Conservation (phyloP, 768 basidiomycete species). For the Tephrocybe sp. region DNA sequence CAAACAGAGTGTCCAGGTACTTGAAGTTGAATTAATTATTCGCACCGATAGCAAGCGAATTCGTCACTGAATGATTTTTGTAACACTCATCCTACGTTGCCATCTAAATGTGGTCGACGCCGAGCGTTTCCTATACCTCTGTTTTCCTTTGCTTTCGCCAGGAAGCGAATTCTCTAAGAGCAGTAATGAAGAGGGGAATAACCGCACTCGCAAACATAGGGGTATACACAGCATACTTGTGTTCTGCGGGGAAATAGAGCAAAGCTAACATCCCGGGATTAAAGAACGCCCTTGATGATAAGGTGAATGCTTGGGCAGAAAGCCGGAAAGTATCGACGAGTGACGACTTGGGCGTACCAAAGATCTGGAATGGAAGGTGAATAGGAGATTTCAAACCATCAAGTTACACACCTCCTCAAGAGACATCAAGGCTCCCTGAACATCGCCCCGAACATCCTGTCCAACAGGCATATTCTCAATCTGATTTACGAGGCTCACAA, state of each 20-base stretch:
- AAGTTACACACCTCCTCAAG: slow-evolving; percentile 61
- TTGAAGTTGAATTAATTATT: too few relatives aligned
- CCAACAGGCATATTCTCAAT: slow-evolving; percentile 93
- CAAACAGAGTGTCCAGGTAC: too few relatives aligned
- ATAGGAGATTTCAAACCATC: not conserved
- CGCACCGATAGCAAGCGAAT: too few relatives aligned
- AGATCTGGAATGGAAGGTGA: slow-evolving; percentile 31
- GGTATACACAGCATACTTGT: slow-evolving; percentile 95
- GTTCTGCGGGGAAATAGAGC: slow-evolving; percentile 96
- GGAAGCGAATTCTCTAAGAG: slow-evolving; percentile 65
- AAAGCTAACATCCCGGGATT: slow-evolving; percentile 95
- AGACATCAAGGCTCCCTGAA: slow-evolving; percentile 65
- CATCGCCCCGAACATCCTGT: slow-evolving; percentile 68
- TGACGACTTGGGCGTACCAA: slow-evolving; percentile 33
- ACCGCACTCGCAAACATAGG: slow-evolving; percentile 91
- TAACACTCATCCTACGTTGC: too few relatives aligned
- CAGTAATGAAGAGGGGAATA: slow-evolving; percentile 76
- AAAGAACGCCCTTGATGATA: slow-evolving; percentile 89
- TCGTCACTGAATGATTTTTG: too few relatives aligned
- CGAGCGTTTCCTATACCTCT: not conserved
- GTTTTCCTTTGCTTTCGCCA: slow-evolving; percentile 46
- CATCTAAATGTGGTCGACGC: too few relatives aligned
- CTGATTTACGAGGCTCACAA: slow-evolving; percentile 78
- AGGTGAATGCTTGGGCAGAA: slow-evolving; percentile 59
- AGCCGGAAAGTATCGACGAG: slow-evolving; percentile 46